Evolutionary conservation across 345 rosid species (phyloP), one percentile per base, ranked within the genome.

Genomic region (Capsella bursapastoris): DNA sequence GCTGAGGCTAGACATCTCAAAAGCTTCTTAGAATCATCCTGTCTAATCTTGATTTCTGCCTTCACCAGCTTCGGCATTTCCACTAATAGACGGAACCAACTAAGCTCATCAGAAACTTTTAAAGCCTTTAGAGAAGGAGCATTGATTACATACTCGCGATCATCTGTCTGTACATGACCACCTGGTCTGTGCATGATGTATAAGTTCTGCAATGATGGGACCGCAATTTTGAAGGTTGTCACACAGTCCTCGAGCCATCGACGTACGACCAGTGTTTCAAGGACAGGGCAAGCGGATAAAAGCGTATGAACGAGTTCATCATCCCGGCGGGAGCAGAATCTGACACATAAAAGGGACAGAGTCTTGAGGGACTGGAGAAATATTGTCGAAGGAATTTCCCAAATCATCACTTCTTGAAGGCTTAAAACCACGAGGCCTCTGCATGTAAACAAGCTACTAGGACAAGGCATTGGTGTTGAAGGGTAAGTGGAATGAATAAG

Each of bases 341-440:
- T 22, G 28, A 34, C 48, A 48, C 15, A 15, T 3, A 3, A 0
- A 14, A 74, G 78, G 41, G 49, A 34, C 60, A 74, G 8, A 37
- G 7, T 67, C 50, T 66, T 66, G 67, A 74, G 61, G 40, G 66
- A n/a, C 43, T 13, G 52, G 49, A 71, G 50, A 59, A 6, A 32
- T 12, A 62, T 40, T 48, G 51, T 50, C 1, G 40, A 37, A 14
- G 62, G 67, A 58, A 72, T 37, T 62, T 72, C 59, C 1, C 1
- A 1, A 71, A 59, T 18, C 16, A 1, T 4, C 11, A 63, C 69
- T 13, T 49, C 1, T 22, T 38, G 55, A 10, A 60, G 75, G 1
- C 50, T 22, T 50, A 71, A 61, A 34, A 61, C 45, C 37, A 60
- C 58, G 8, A 71, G 65, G 6, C 44, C 38, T 16, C 50, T 50